Conservation (phyloP, 2,329 filamentous ascomycete genomes). For the Rugonectria rugulosa region DNA sequence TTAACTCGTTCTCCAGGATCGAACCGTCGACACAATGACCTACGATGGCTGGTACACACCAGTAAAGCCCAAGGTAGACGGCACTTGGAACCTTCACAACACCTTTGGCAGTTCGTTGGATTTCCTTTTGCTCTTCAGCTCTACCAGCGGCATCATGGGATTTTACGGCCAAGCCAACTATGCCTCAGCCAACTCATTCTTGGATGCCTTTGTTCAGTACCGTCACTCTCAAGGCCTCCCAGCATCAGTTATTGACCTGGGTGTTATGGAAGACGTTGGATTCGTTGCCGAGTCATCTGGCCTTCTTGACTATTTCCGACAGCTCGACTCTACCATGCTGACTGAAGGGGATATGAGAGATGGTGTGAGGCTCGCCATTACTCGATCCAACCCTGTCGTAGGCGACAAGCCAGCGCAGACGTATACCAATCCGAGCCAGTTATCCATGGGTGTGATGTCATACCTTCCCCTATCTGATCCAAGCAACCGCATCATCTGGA, state of each 20-base stretch:
- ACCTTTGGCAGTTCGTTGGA: too few relatives aligned
- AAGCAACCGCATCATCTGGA: not conserved
- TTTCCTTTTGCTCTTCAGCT: too few relatives aligned
- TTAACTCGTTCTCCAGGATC: slow-evolving; percentile 23
- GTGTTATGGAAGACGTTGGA: not conserved
- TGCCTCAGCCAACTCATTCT: slow-evolving; percentile 49
- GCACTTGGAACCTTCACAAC: slow-evolving; percentile 39
- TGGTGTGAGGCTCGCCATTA: too few relatives aligned
- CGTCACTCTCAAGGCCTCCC: slow-evolving; percentile 42
- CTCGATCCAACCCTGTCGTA: too few relatives aligned
- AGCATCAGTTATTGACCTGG: not conserved
- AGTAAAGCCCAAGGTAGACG: slow-evolving; percentile 42
- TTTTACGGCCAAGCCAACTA: slow-evolving; percentile 54
- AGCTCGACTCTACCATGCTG: too few relatives aligned
- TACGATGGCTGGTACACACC: slow-evolving; percentile 12
- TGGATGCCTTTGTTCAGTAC: slow-evolving; percentile 48
- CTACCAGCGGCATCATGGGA: too few relatives aligned
- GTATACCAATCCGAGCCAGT: not conserved
- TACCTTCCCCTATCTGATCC: not conserved
- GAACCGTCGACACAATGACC: slow-evolving; percentile 4
- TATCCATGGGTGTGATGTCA: not conserved
- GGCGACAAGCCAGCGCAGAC: not conserved
- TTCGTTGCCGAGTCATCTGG: not conserved
- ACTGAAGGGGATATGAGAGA: not conserved
- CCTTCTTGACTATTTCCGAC: too few relatives aligned